Evolutionary conservation across 192 early-diverging fungal genomes (phyloP), one percentile per base, ranked within the genome.

Genomic region (Neocallimastix lanati): DNA sequence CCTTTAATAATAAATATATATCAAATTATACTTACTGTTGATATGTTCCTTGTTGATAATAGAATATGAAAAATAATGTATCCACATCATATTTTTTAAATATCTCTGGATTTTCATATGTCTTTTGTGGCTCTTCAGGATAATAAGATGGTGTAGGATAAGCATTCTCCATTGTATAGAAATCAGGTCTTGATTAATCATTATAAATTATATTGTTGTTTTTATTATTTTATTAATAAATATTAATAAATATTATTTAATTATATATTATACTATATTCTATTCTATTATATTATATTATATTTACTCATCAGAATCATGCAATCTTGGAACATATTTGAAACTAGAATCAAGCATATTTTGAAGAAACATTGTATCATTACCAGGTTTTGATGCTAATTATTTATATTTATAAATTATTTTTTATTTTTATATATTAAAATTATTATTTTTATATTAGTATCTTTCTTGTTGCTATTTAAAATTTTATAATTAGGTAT

Each of bases 51-150:
- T 94, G 95, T 84, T 94, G 95, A 85, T 96, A 96, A 86, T 99
- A 99, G 83, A 99, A 99, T 80, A 97, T 95, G 83, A 94, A 99
- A 85, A 98, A 99, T 79, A 99, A 86, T 35, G 96, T 94, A 84
- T 99, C 96, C 76, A 95, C 88, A 40, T 97, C 95, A 83, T 98
- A 92, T 82, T 93, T 93, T 82, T 96, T 93, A 85, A 93, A 96
- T 80, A 96, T 25, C 5, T 88, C 88, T 7, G 95, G 89, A 79
- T 92, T 91, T 76, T 95, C 95, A 79, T 96, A 93, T 29, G 91
- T 87, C 50, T 92, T 82, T 29, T 91, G 88, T 16, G 93, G 93
- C 18, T 80, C 78, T 80, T 97, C 94, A 81, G 96, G 97, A 82
- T 97, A 99, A 83, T 98, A 98, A 38, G 83, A 85, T n/a, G 97